phyloP scores from a whole-genome alignment of 805 yeast genomes.

The Sugiyamaella floridensis region DNA sequence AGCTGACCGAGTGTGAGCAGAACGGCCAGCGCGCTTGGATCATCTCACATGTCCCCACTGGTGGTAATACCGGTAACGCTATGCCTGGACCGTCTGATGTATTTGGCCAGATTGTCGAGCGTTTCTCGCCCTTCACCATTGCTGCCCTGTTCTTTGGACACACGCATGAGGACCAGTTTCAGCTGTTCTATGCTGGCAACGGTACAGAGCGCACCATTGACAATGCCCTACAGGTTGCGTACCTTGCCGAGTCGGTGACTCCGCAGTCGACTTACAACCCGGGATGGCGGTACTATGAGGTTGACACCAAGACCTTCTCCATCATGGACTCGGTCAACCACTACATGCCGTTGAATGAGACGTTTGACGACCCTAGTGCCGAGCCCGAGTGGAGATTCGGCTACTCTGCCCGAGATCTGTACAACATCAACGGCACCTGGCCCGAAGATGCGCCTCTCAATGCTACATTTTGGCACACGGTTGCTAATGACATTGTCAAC shows the following conservation, averaged over 20 bases:
- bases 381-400: constrained; percentile 60
- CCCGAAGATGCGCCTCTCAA: constrained; percentile 51
- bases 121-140: constrained; percentile 63
- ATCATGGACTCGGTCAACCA: constrained; percentile 54
- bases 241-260: constrained; percentile 61
- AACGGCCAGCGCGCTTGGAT: constrained; percentile 63
- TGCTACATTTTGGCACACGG: constrained; percentile 59
- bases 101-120: constrained; percentile 50
- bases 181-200: constrained; percentile 46
- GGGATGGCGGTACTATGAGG: constrained; percentile 64
- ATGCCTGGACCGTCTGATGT: constrained; percentile 55
- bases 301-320: constrained; percentile 54
- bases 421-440: constrained; percentile 38
- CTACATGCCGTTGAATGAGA: constrained; percentile 43
- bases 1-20: constrained; percentile 50
- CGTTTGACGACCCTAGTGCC: not conserved
- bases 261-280: constrained; percentile 58
- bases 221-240: constrained; percentile 43
- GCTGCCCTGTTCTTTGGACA: constrained; percentile 68
- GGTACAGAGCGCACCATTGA: constrained; percentile 30
- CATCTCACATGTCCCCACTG: constrained; percentile 58
- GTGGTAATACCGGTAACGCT: constrained; percentile 44
- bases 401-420: constrained; percentile 54
- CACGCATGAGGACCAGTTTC: constrained; percentile 64
- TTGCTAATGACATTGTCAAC: constrained; percentile 45